Conservation (phyloP, 106 monocot genomes). For the Alisma plantagoaquatica region DNA sequence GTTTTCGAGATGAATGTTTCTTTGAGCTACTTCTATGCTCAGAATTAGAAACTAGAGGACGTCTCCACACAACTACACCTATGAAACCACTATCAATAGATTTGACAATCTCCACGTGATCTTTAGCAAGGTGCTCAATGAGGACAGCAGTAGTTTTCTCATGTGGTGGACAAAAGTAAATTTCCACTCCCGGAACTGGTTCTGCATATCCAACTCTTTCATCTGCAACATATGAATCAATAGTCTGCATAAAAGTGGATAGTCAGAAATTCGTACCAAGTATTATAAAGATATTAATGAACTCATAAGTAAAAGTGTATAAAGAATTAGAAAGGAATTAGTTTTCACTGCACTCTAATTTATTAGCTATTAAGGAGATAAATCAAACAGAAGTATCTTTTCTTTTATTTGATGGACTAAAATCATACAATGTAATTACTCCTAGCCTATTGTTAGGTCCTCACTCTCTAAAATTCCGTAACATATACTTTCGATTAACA, state of each 20-base stretch:
- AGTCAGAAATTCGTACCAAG: no score
- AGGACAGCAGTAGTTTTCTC: conserved; percentile 36
- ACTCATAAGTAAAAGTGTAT: neutral
- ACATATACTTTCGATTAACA: no score
- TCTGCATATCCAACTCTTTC: conserved; percentile 74
- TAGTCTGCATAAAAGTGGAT: conserved; percentile 31
- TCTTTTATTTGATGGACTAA: no score
- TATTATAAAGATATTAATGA: no score
- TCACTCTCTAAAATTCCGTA: no score
- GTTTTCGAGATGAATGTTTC: conserved; percentile 29
- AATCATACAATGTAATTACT: no score
- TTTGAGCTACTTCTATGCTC: conserved; percentile 48
- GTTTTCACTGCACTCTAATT: no score
- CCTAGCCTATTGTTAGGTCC: no score
- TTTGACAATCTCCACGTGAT: conserved; percentile 22
- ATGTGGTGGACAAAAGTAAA: conserved; percentile 77
- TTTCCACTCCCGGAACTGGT: conserved; percentile 53
- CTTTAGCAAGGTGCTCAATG: conserved; percentile 31
- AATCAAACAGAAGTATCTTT: no score
- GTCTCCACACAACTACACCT: conserved; percentile 74
- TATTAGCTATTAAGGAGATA: no score
- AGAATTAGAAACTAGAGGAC: conserved; percentile 23
- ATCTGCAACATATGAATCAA: conserved; percentile 69
- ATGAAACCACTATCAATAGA: conserved; percentile 23
- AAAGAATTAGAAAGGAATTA: neutral